Conservation (phyloP, 2,329 filamentous ascomycete genomes). For the Trichoderma breve region DNA sequence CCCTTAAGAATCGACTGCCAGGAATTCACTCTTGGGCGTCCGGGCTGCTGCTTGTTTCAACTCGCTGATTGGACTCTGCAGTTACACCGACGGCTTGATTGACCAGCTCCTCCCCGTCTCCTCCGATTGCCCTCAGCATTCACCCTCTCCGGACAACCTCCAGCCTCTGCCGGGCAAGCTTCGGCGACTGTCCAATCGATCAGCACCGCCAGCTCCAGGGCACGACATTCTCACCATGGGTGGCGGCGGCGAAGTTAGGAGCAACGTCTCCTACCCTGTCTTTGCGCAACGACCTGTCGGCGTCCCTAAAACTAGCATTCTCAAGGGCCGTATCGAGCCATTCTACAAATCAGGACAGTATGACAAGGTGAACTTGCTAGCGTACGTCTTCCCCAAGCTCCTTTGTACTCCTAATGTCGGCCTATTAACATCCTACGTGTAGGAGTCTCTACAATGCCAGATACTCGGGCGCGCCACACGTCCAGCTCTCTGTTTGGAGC, state of each 20-base stretch:
- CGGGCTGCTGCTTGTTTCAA: conserved; percentile 22
- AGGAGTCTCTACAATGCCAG: conserved; percentile 42
- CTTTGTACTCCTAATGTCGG: neutral
- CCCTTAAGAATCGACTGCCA: neutral
- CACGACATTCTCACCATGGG: conserved; percentile 47
- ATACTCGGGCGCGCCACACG: conserved; percentile 65
- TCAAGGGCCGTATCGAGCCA: conserved; percentile 76
- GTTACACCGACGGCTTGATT: conserved; percentile 25
- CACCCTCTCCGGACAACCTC: conserved; percentile 24
- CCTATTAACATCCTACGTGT: conserved; percentile 21
- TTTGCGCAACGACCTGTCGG: conserved; percentile 58
- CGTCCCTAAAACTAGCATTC: conserved; percentile 81
- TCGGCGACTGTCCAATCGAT: conserved; percentile 37
- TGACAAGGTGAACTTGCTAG: conserved; percentile 68
- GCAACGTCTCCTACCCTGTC: conserved; percentile 51
- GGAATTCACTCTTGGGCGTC: neutral
- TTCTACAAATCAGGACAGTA: conserved; percentile 82
- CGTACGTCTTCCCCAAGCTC: conserved; percentile 48
- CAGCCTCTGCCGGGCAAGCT: conserved; percentile 27
- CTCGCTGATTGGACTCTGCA: conserved; percentile 25
- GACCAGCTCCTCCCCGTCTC: conserved; percentile 26
- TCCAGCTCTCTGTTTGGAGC: conserved; percentile 84
- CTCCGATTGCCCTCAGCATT: conserved; percentile 28
- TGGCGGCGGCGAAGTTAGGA: conserved; percentile 46
- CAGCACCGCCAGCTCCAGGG: conserved; percentile 37